Evolutionary conservation across 2,329 filamentous ascomycete genomes (phyloP).

Genomic region (Microdochium trichocladiopsis): DNA sequence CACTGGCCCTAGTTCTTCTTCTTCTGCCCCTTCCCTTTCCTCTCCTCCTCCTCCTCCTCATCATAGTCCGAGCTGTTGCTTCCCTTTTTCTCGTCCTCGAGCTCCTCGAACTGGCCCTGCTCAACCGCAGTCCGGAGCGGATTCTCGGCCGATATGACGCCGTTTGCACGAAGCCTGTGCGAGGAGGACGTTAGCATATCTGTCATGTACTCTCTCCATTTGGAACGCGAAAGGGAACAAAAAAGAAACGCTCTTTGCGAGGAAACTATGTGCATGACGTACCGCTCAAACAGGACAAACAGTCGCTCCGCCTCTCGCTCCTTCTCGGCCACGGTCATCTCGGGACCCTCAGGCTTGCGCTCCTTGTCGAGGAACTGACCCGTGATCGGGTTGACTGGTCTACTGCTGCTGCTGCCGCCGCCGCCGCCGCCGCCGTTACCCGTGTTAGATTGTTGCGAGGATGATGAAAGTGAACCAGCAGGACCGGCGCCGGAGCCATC

Average conservation of each 20-base stretch:
- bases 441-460: neutral
- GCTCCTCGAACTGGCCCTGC: conserved; percentile 58
- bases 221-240: neutral
- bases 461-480: too few relatives aligned
- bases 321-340: conserved; percentile 89
- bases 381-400: conserved; percentile 73
- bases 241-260: neutral
- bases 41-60: neutral
- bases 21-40: neutral
- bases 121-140: conserved; percentile 57
- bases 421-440: neutral
- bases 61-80: neutral
- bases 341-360: conserved; percentile 46
- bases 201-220: neutral
- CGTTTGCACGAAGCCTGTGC: conserved; percentile 26
- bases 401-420: conserved; percentile 10
- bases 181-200: conserved; percentile 7
- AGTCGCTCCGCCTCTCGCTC: conserved; percentile 83
- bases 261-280: conserved; percentile 11
- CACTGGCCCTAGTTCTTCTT: too few relatives aligned
- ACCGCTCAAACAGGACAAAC: conserved; percentile 88
- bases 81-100: conserved; percentile 24
- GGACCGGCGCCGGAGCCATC: too few relatives aligned
- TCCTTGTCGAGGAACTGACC: conserved; percentile 73
- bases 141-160: conserved; percentile 62